Evolutionary conservation across 2,329 filamentous ascomycete genomes (phyloP), one percentile per base, ranked within the genome.

Genomic region (Aspergillus tubingensis): DNA sequence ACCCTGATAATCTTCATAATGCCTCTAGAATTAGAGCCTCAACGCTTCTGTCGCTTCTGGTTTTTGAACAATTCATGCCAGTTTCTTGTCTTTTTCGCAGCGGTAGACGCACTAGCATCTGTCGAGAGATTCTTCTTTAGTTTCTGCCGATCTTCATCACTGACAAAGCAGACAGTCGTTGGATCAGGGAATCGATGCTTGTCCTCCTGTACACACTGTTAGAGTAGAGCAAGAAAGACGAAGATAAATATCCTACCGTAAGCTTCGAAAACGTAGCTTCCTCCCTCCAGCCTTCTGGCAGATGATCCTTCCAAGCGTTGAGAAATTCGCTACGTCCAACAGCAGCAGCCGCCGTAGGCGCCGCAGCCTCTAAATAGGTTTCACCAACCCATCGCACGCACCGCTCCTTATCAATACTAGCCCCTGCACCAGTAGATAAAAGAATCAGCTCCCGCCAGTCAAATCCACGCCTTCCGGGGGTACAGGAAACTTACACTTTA

Each of bases 21-120:
- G 11, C 32, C 21, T 38, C 50, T 60, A 57, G 58, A 55, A 54
- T 54, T 62, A 64, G 57, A 63, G 62, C 65, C 54, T 71, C 67
- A 75, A 63, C 65, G 69, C 61, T 67, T 68, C 58, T 68, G 66
- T 58, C 69, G 67, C 59, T 72, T 75, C 58, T 72, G 67, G 54
- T 66, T 71, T 63, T 76, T 77, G 63, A 79, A 77, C 54, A 77
- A 68, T 63, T 80, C 77, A 62, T 79, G 77, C 77, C 77, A 79
- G 44, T 79, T 79, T 55, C 76, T 70, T 38, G 73, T 68, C 57
- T 71, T 73, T 60, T 77, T 78, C 19, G 67, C 70, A 51, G 68
- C 62, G 8, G 69, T 62, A 3, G 66, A 68, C 27, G 67, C 64
- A 27, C 65, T 67, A 10, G 67, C 61, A 54, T 69, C 65, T 56